Evolutionary conservation across 2,329 filamentous ascomycete genomes (phyloP).

Genomic region (Fusarium sp.): DNA sequence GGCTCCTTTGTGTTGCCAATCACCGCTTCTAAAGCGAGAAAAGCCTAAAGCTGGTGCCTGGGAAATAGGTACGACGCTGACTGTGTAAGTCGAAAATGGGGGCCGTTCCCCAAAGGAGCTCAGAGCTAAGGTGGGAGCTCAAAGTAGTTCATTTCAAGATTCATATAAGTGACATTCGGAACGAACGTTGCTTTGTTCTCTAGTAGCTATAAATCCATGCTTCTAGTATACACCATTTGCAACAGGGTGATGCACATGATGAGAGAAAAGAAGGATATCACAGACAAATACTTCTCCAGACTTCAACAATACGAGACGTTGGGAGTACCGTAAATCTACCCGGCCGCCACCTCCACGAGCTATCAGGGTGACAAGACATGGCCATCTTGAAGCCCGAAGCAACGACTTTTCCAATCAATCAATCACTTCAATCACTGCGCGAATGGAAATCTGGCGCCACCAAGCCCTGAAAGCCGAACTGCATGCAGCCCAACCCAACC

Average conservation of each 20-base stretch:
- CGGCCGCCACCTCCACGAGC: slow-evolving; percentile 27
- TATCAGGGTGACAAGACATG: slow-evolving; percentile 11
- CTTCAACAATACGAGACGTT: slow-evolving; percentile 12
- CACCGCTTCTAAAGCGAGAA: slow-evolving; percentile 17
- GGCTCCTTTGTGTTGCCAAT: slow-evolving; percentile 36
- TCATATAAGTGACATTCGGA: neutral
- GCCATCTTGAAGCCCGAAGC: slow-evolving; percentile 27
- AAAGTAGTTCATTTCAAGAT: neutral
- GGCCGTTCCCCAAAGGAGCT: slow-evolving; percentile 6
- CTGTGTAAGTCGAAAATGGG: slow-evolving; percentile 40
- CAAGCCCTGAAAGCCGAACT: slow-evolving; percentile 29
- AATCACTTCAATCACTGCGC: slow-evolving; percentile 35
- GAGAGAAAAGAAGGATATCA: too few species aligned
- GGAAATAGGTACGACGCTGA: slow-evolving; percentile 34
- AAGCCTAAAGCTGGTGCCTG: slow-evolving; percentile 39
- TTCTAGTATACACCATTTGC: too few species aligned
- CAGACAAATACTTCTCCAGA: too few species aligned
- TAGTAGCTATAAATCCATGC: too few species aligned
- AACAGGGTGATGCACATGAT: too few species aligned
- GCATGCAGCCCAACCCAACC: slow-evolving; percentile 45
- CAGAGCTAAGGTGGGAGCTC: neutral
- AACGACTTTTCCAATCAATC: slow-evolving; percentile 30
- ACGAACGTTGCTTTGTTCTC: neutral
- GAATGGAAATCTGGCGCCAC: slow-evolving; percentile 30
- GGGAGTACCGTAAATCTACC: neutral